A percentile compares a stretch with the other conserved stretches of the same genome.
Conservation (phyloP, 2,329 filamentous ascomycete species). For the Cryphonectria parasitica region DNA sequence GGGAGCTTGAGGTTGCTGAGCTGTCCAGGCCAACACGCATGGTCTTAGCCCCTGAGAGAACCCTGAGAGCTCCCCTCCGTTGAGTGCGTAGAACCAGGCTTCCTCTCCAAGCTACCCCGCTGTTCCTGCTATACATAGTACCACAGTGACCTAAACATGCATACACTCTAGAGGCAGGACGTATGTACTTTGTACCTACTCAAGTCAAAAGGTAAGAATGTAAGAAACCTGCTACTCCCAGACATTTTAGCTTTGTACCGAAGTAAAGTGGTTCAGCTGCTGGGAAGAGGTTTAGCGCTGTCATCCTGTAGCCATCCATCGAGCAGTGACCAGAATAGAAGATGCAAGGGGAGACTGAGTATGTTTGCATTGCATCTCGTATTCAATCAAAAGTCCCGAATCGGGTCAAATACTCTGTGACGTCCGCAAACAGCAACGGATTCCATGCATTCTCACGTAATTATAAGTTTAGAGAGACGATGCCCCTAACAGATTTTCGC, state of each 20-base stretch:
- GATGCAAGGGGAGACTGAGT: background rate
- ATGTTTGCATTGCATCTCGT: background rate
- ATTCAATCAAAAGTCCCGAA: background rate
- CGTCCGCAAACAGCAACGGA: background rate
- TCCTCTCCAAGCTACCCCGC: constrained; percentile 23
- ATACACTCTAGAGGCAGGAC: background rate
- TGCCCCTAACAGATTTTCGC: background rate
- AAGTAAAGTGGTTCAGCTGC: background rate
- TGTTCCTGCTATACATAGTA: constrained; percentile 12
- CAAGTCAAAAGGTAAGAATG: background rate
- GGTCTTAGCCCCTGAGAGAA: constrained; percentile 13
- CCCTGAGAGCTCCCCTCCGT: constrained; percentile 13
- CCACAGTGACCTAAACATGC: background rate
- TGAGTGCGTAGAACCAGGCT: constrained; percentile 12
- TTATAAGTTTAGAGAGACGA: background rate
- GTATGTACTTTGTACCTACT: background rate
- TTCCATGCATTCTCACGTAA: background rate
- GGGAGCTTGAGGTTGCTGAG: constrained; percentile 12
- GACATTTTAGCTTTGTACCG: no score
- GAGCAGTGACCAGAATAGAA: constrained; percentile 1
- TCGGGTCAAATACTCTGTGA: background rate
- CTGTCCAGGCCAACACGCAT: constrained; percentile 10
- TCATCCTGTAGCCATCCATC: background rate
- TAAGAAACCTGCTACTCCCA: background rate
- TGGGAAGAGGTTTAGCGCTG: constrained; percentile 4